These are phyloP conservation scores for Kazachstania bromeliacearum DNA, from an alignment of 805 yeast species.

Conservation along the genomic window DNA sequence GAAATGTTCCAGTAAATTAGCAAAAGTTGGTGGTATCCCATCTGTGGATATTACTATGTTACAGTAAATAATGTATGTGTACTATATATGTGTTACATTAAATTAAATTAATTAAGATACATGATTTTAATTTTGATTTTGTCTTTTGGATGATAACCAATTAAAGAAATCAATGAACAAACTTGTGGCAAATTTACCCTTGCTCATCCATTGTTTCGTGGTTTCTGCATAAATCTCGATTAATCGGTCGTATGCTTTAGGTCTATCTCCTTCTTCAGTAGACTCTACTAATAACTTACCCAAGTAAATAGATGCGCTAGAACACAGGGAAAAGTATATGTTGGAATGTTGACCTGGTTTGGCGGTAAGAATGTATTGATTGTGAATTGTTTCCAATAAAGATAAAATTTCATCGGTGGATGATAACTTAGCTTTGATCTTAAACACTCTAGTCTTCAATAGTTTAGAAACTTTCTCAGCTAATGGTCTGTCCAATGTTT, in stretches of 20 bases:
- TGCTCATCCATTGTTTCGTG: slow-evolving; percentile 50
- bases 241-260: slow-evolving; percentile 34
- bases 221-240: slow-evolving; percentile 47
- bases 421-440: slow-evolving; percentile 30
- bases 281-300: slow-evolving; percentile 40
- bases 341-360: slow-evolving; percentile 32
- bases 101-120: neutral
- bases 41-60: slow-evolving; percentile 4
- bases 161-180: slow-evolving; percentile 71
- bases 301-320: slow-evolving; percentile 42
- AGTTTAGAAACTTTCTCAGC: slow-evolving; percentile 71
- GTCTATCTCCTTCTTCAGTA: slow-evolving; percentile 25
- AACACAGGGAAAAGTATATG: slow-evolving; percentile 47
- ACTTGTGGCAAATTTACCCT: slow-evolving; percentile 21
- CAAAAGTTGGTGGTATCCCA: slow-evolving; percentile 22
- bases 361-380: slow-evolving; percentile 25
- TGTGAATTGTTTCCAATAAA: slow-evolving; percentile 35
- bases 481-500: slow-evolving; percentile 59
- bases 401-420: slow-evolving; percentile 19
- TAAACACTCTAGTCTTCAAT: slow-evolving; percentile 51
- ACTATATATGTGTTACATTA: neutral
- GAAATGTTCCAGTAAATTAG: slow-evolving; percentile 33
- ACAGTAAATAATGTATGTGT: slow-evolving; percentile 5
- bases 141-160: slow-evolving; percentile 56
- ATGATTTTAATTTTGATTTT: slow-evolving; percentile 7